phyloP scores from a whole-genome alignment of 306 rosid genomes.

The Prunus campanulata region DNA sequence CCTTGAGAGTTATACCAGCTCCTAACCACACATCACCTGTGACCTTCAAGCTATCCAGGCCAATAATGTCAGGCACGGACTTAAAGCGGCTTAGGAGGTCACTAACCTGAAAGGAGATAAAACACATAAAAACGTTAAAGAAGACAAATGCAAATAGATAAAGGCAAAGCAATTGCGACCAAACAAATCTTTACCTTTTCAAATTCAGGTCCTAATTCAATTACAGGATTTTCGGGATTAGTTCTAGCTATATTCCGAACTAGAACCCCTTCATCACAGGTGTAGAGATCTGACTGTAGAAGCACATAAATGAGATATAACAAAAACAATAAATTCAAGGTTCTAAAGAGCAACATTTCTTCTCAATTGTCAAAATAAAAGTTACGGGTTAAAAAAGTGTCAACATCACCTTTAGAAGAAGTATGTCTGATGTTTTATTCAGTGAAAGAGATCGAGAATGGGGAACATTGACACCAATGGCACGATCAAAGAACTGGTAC shows the following conservation, averaged over 20 bases:
- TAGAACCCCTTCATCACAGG: slow-evolving; percentile 44
- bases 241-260: slow-evolving; percentile 63
- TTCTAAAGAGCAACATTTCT: background rate
- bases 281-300: slow-evolving; percentile 71
- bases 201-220: slow-evolving; percentile 73
- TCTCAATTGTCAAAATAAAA: background rate
- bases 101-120: slow-evolving; percentile 44
- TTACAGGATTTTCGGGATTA: slow-evolving; percentile 52
- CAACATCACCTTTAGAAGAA: slow-evolving; percentile 54
- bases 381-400: background rate
- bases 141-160: slow-evolving; percentile 1
- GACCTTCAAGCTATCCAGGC: slow-evolving; percentile 63
- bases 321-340: slow-evolving; percentile 1
- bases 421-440: slow-evolving; percentile 59
- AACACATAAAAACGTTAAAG: background rate
- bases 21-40: slow-evolving; percentile 86
- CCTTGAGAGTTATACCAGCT: slow-evolving; percentile 58
- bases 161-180: background rate
- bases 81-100: slow-evolving; percentile 64
- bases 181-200: slow-evolving; percentile 50
- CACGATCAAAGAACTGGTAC: slow-evolving; percentile 48
- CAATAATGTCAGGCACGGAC: slow-evolving; percentile 61
- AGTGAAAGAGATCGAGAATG: slow-evolving; percentile 52
- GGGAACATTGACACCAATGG: slow-evolving; percentile 55
- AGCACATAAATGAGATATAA: slow-evolving; percentile 17